Base-by-base conservation (phyloP, 2,329 filamentous ascomycete species). In the Epichloe hybrida region DNA sequence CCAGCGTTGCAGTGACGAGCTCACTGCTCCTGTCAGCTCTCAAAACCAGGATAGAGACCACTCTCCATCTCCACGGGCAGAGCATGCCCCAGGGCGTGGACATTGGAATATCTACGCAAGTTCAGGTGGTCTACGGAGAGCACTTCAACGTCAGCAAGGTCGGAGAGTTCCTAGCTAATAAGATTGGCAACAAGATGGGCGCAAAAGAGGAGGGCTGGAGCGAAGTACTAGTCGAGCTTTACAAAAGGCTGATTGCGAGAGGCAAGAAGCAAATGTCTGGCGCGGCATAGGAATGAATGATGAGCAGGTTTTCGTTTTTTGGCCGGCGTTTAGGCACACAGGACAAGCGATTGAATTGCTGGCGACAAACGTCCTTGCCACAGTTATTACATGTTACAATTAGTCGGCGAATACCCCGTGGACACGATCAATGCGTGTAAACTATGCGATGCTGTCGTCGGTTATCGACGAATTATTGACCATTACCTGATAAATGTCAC, bases 91-190 rank as follows among this genome's bases (percentile, higher is more conserved):
- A 71, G n/a, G 72, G 74, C 3, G 67, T 83, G 11, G 72, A 77
- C 1, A 72, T 87, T 37, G 64, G 66, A 13, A 68, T 85, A 23
- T 67, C 67, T 5, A 72, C 75, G 1, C 69, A 69, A 21, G 85
- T 81, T 0, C 73, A 71, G 49, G 79, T 90, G 1, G 71, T 88
- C 2, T 93, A 93, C 62, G 87, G 87, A 0, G 86, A 91, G 66
- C 74, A 77, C 53, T 89, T 90, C 64, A 86, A 88, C 56, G 79
- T 81, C 56, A 77, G 72, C 47, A 89, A 87, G 66, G 83, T 93
- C 71, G 72, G 69, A n/a, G 84, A 88, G 50, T 89, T 86, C 57
- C 61, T 93, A 55, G 64, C 70, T 12, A 74, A 75, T 37, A 63
- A 62, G 73, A 75, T 62, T 68, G 83, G 60, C 66, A 72, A 45